These are phyloP conservation scores for Mortierella sp. DNA, from an alignment of 371 early-diverging fungal genomes.

Conservation along the genomic window DNA sequence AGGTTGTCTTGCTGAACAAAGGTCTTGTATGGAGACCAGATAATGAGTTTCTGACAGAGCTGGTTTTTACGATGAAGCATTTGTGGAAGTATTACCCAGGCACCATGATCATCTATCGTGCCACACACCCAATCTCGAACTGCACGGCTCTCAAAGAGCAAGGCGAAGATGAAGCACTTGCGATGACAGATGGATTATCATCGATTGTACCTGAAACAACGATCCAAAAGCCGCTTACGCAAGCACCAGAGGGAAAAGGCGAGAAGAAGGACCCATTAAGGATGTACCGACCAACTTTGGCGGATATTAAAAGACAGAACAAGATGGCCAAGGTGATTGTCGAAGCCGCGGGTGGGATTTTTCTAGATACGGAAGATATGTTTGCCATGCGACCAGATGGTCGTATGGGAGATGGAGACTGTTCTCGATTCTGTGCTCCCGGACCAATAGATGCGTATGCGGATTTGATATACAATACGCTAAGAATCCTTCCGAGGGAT, in stretches of 20 bases:
- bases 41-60: conserved; percentile 57
- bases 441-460: conserved; percentile 71
- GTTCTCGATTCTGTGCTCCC: conserved; percentile 74
- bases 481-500: conserved; percentile 40
- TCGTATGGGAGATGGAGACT: conserved; percentile 71
- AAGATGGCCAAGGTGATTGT: conserved; percentile 67
- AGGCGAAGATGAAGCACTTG: conserved; percentile 40
- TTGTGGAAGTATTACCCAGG: conserved; percentile 61
- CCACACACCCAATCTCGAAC: conserved; percentile 51
- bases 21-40: conserved; percentile 62
- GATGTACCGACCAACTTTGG: conserved; percentile 65
- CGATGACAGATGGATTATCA: conserved; percentile 6
- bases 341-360: conserved; percentile 71
- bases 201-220: conserved; percentile 27
- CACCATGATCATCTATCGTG: conserved; percentile 66
- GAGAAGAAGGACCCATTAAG: conserved; percentile 48
- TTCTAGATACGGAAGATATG: conserved; percentile 67
- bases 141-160: conserved; percentile 34
- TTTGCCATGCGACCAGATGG: conserved; percentile 68
- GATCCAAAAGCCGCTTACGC: conserved; percentile 21
- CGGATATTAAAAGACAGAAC: conserved; percentile 68
- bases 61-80: conserved; percentile 62
- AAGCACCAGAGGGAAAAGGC: conserved; percentile 1
- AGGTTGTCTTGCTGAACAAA: conserved; percentile 66
- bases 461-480: conserved; percentile 64